These are phyloP conservation scores for Elsinoe fawcettii DNA, from an alignment of 2,329 filamentous ascomycete species.

Conservation along the genomic window DNA sequence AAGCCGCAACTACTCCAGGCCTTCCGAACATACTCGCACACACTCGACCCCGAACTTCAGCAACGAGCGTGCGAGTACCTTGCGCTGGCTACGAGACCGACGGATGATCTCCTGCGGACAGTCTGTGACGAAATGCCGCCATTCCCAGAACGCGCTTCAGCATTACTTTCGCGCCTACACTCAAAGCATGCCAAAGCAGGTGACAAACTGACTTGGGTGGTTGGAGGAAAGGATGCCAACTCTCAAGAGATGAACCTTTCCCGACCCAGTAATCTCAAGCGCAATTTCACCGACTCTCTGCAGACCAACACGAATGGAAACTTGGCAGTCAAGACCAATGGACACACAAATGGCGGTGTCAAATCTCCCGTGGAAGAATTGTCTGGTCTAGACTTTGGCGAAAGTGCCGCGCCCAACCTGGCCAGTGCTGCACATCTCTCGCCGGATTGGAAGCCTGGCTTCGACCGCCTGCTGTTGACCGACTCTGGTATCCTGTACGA, in stretches of 20 bases:
- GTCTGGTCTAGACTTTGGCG: constrained; percentile 71
- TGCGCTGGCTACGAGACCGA: constrained; percentile 72
- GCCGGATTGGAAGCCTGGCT: constrained; percentile 89
- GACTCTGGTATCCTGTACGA: constrained; percentile 88
- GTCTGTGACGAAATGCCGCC: constrained; percentile 98
- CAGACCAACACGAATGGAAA: constrained; percentile 21
- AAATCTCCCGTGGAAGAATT: constrained; percentile 51
- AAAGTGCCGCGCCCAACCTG: constrained; percentile 66
- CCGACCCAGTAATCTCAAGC: constrained; percentile 74
- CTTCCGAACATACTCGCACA: constrained; percentile 88
- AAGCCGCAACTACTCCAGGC: constrained; percentile 88
- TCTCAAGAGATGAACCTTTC: constrained; percentile 70
- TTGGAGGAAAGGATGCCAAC: constrained; percentile 95
- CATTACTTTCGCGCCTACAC: constrained; percentile 81
- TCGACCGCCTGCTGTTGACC: constrained; percentile 69
- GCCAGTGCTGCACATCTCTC: constrained; percentile 88
- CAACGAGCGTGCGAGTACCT: constrained; percentile 95
- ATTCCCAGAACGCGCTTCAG: constrained; percentile 89
- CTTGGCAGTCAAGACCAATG: constrained; percentile 22
- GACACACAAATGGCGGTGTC: constrained; percentile 22
- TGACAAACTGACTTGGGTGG: constrained; percentile 94
- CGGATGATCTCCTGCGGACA: constrained; percentile 84
- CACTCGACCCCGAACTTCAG: constrained; percentile 88
- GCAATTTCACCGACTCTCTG: constrained; percentile 61
- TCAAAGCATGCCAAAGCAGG: constrained; percentile 82